These are phyloP conservation scores for Nicotiana tabacum DNA, from an alignment of 257 asterid genomes.

Conservation along the genomic window DNA sequence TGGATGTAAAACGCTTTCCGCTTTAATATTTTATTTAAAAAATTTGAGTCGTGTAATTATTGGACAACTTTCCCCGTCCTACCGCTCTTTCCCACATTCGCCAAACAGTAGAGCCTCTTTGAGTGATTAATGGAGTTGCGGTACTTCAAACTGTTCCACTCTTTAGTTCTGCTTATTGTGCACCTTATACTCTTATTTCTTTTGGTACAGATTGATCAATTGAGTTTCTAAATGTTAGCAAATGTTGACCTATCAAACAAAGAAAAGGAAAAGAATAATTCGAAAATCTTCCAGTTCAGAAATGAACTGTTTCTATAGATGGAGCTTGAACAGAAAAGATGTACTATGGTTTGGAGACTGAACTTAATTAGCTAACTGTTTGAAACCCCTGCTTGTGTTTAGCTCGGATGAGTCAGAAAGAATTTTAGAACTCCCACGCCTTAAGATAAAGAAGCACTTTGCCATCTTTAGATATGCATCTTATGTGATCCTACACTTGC, in stretches of 20 bases:
- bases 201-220: neutral
- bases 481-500: neutral
- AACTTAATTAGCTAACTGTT: neutral
- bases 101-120: neutral
- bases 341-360: neutral
- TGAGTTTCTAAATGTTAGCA: neutral
- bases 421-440: neutral
- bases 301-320: neutral
- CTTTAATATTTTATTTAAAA: neutral
- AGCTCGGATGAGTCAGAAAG: neutral
- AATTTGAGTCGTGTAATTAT: neutral
- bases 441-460: neutral
- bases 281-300: neutral
- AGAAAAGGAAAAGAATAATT: neutral
- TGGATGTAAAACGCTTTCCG: neutral
- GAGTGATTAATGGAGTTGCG: neutral
- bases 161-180: neutral
- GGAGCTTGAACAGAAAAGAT: neutral
- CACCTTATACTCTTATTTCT: neutral
- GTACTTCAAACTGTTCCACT: constrained; percentile 2
- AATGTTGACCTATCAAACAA: neutral
- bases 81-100: neutral
- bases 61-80: neutral
- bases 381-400: neutral
- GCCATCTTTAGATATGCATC: neutral